These are phyloP conservation scores for Neonectria punicea DNA, from an alignment of 2,329 filamentous ascomycete species.

Conservation along the genomic window DNA sequence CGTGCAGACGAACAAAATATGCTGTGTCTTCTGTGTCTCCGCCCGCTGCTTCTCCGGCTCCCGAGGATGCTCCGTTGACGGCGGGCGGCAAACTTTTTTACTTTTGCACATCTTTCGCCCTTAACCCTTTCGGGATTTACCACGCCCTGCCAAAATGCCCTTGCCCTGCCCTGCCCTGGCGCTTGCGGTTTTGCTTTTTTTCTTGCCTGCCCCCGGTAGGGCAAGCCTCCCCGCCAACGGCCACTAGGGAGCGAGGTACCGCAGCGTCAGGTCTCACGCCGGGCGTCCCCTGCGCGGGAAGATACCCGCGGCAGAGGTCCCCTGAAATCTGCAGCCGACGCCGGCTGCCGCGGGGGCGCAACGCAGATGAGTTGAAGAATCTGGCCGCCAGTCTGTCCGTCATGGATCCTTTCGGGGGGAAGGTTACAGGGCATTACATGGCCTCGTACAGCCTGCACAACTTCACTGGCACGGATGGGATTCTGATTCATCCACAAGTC, in stretches of 20 bases:
- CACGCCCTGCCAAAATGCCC: conserved; percentile 24
- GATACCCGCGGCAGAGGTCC: conserved; percentile 37
- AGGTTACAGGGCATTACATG: neutral
- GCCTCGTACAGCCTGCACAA: conserved; percentile 2
- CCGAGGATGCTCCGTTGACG: conserved; percentile 43
- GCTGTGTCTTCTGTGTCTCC: neutral
- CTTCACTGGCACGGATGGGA: conserved; percentile 13
- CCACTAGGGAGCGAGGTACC: conserved; percentile 38
- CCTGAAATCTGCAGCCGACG: conserved; percentile 33
- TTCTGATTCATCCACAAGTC: conserved; percentile 12
- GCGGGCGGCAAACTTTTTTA: conserved; percentile 33
- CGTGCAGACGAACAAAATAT: neutral
- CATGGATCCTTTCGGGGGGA: conserved; percentile 10
- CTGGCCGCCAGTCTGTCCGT: neutral
- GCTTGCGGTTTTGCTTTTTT: conserved; percentile 29
- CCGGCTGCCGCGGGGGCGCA: conserved; percentile 35
- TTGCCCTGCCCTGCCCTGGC: conserved; percentile 26
- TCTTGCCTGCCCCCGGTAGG: conserved; percentile 27
- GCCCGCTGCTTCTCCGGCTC: conserved; percentile 21
- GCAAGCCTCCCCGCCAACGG: conserved; percentile 38
- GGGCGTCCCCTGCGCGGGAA: conserved; percentile 28
- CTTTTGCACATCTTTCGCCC: conserved; percentile 27
- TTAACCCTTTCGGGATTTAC: conserved; percentile 20
- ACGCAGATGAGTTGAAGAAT: conserved; percentile 13
- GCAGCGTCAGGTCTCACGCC: conserved; percentile 31